Base-by-base conservation (phyloP, 148 eudicot genomes). In the Fagopyrum esculentum region DNA sequence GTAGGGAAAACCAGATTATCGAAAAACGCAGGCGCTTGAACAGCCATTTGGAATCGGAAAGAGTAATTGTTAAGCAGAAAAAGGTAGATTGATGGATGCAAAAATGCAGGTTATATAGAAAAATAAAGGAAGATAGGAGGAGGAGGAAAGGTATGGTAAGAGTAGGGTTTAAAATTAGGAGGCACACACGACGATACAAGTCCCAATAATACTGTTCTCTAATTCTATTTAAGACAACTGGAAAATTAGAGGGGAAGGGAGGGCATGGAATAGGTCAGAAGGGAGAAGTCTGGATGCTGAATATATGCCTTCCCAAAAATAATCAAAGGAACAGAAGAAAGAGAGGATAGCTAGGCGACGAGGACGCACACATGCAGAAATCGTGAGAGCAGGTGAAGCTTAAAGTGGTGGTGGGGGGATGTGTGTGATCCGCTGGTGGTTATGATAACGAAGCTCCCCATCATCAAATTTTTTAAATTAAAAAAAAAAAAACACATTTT, bases 291-390 rank as follows among this genome's bases (percentile, higher is more conserved):
- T 11, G 71, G 72, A 75, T 46, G 45, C 40, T 49, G 61, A 73
- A 47, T 11, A 7, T 5, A 50, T 30, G n/a, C n/a, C 40, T 6
- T 45, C 13, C 44, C 22, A 30, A 19, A 55, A 13, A 12, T 15
- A 54, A 74, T 35, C 51, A 13, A 43, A 45, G 50, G 73, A 50
- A 46, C 68, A 63, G 19, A 30, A 45, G 59, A 26, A 74, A 69
- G 73, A 45, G 73, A 43, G 17, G 50, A 54, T 50, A 50, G 51
- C 46, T 63, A 11, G 70, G 74, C 64, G 78, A 77, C 75, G 83
- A 66, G 57, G 69, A 49, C 76, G 78, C 73, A 76, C 75, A 49
- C 80, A 78, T 87, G 86, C 85, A 85, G 84, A 85, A 80, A 80
- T 82, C 80, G 85, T 85, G 85, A 85, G 86, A 85, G 78, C 44